phyloP scores from a whole-genome alignment of 2,329 filamentous ascomycete species.

The Alternaria triticimaculans region DNA sequence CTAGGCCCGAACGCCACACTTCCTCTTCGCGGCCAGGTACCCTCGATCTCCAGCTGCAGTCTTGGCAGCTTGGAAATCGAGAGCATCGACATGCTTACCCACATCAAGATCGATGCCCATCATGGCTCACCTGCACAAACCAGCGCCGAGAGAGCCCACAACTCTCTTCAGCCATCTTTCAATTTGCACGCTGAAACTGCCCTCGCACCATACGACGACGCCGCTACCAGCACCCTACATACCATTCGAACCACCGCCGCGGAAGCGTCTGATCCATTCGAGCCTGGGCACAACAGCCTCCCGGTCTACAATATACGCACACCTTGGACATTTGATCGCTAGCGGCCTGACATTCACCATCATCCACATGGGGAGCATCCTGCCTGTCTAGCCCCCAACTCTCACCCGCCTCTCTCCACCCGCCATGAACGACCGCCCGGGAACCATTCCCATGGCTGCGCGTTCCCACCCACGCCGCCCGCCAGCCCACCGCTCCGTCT shows the following conservation, averaged over 20 bases:
- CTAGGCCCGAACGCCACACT: conserved; percentile 14
- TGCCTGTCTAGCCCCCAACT: conserved; percentile 14
- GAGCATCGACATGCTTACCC: conserved; percentile 16
- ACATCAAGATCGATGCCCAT: conserved; percentile 18
- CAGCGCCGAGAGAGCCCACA: not conserved
- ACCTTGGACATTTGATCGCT: not conserved
- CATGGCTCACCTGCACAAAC: conserved; percentile 17
- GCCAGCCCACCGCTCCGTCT: conserved; percentile 55
- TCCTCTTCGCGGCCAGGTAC: conserved; percentile 2
- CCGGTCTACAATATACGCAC: not conserved
- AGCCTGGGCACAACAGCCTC: not conserved
- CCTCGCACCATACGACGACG: not conserved
- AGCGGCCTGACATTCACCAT: not conserved
- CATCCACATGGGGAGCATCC: conserved; percentile 24
- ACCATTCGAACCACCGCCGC: not conserved
- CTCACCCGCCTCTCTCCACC: not conserved
- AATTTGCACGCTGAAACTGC: not conserved
- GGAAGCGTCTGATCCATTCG: not conserved
- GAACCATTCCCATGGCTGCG: conserved; percentile 19
- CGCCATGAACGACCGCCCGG: conserved; percentile 33
- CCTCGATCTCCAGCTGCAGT: conserved; percentile 19
- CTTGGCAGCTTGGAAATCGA: conserved; percentile 28
- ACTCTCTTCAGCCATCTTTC: not conserved
- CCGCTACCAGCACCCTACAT: not conserved
- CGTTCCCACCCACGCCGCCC: conserved; percentile 50